Percentiles rank a stretch among this genome's conserved stretches.
Conservation (phyloP, 345 rosid genomes). For the Dipteronia sinensis region DNA sequence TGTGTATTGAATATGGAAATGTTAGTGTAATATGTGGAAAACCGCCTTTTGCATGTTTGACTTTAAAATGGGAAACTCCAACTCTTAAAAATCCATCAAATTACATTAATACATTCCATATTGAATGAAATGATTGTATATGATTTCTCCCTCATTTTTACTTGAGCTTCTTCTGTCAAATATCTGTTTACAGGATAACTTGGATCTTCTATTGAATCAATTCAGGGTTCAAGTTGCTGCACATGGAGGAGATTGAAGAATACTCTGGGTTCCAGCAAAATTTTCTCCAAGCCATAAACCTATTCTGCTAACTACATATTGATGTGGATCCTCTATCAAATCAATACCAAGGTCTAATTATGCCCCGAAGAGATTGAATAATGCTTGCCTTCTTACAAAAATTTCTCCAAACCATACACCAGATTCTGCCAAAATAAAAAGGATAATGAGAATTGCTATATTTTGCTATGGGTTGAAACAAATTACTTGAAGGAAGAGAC, state of each 20-base stretch:
- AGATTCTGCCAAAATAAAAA: constrained; percentile 61
- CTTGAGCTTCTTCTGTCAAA: neutral
- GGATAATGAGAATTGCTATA: constrained; percentile 13
- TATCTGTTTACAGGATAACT: constrained; percentile 20
- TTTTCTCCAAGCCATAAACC: constrained; percentile 77
- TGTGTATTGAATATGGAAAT: constrained; percentile 1
- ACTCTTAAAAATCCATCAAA: neutral
- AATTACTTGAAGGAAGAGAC: constrained; percentile 14
- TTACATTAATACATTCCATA: neutral
- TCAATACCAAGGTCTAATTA: neutral
- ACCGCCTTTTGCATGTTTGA: neutral
- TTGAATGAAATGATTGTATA: constrained; percentile 6
- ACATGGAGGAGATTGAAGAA: constrained; percentile 16
- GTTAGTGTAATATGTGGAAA: neutral
- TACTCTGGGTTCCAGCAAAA: constrained; percentile 40
- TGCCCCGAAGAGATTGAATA: constrained; percentile 11
- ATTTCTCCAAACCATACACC: constrained; percentile 86
- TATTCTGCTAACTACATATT: constrained; percentile 47
- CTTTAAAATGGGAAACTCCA: neutral
- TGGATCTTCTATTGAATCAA: neutral
- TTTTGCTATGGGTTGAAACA: constrained; percentile 22
- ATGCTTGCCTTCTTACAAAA: constrained; percentile 45
- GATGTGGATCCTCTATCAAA: neutral
- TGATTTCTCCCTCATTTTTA: neutral
- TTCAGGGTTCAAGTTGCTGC: neutral